Base-by-base conservation (phyloP, 257 asterid species). In the Solanum clarkiae region DNA sequence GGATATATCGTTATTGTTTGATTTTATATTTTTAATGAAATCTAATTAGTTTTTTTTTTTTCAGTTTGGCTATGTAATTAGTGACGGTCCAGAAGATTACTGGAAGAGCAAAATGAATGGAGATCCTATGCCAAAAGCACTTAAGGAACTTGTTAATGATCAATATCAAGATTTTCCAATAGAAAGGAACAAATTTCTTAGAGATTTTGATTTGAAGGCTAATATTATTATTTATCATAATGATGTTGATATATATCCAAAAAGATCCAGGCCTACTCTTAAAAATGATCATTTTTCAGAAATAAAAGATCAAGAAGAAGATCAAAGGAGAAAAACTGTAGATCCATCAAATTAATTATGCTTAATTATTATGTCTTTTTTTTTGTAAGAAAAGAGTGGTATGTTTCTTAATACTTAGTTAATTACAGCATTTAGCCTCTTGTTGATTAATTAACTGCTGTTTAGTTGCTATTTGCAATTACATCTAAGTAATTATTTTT, bases 221-320 rank as follows among this genome's bases (percentile, higher is more conserved):
- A 94, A 86, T 82, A 84, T 89, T 44, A 93, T 94, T 80, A 88
- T 94, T 81, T 94, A 94, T 85, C 98, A 94, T 85, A 88, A 84
- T 57, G 84, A 60, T 20, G 86, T 88, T 47, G 54, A 85, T n/a
- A 83, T 85, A 26, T 70, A 85, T 79, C 85, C 65, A 16, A 44
- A 55, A 63, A 53, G 65, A 79, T n/a, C 54, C 60, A 40, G 20
- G 44, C 84, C 81, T 60, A 29, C 51, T 56, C 40, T 51, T 84
- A 47, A 10, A 1, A 40, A 65, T 45, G 51, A 55, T 29, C 56
- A 24, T 49, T 22, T 13, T 22, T 47, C 57, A 74, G 81, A 74
- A 22, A 74, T 14, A 1, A 7, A 74, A 4, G 26, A 26, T 1
- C 54, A 20, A 32, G 49, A 71, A 68, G 75, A 68, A 66, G 74